Base-by-base conservation (phyloP, 1,284 basidiomycete species). In the Entoloma clypeatum region DNA sequence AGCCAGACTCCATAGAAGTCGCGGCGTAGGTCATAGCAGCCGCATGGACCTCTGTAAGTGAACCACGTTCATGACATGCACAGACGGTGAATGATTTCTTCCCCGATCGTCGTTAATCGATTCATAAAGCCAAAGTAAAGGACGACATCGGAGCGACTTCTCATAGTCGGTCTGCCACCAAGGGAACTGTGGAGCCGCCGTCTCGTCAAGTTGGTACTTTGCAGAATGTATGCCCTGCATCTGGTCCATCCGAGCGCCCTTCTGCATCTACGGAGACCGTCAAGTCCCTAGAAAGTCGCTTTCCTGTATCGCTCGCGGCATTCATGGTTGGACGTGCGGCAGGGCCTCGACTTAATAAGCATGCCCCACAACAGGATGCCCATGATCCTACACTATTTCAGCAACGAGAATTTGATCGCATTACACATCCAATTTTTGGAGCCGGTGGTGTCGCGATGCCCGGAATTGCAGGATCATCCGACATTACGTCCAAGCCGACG, bases 251-350 rank as follows among this genome's bases (percentile, higher is more conserved):
- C 14, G n/a, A 13, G 26, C 16, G 10, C 39, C 13, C 33, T 23
- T 21, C 24, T 1, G 25, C 36, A 13, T 37, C 35, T 29, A 43
- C 23, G 25, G 32, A 39, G 6, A 32, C 17, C 18, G 26, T 18
- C 22, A 19, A 28, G 18, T 24, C 47, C 38, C 32, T 34, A 25
- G 29, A 33, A 28, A 32, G 51, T 24, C 24, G 22, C 11, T 17
- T 36, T 21, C 28, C 41, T 14, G 36, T 82, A 6, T 87, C 86
- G 1, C 71, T 89, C 13, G 86, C 86, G 2, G 71, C 81, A 2
- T 86, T 88, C 58, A 87, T 89, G 47, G 86, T 86, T 30, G 85
- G 86, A 3, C 73, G 71, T 33, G 79, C 81, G 16, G 75, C 75
- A 30, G 83, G 81, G 13, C 86, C 86, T 6, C 69, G 79, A 29